Evolutionary conservation across 805 yeast genomes (phyloP), one percentile per base, ranked within the genome.

Genomic region (Lachancea waltii): DNA sequence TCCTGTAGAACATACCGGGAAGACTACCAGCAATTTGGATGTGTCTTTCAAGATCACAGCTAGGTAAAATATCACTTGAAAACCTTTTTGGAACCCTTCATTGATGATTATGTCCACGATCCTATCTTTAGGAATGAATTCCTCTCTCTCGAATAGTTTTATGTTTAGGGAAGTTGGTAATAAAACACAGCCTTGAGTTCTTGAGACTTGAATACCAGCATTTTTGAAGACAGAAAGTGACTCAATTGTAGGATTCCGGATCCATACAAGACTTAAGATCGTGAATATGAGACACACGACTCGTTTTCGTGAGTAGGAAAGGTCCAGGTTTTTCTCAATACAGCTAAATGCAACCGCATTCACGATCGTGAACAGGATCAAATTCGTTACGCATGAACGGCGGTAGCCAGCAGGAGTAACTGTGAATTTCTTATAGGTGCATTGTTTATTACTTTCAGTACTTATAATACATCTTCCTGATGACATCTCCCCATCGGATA

Each of bases 71-170:
- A 79, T 64, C 7, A 82, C 85, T 44, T 78, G 79, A 44, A 77
- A 72, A 5, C 81, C 81, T 38, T 68, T 68, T 30, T 42, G 40
- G 53, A 85, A 83, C 0, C 84, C 89, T 56, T 85, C 95, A 53
- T 82, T 82, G 18, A 85, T 77, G 0, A 81, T 73, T 8, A 84
- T 56, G 54, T 83, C 90, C 3, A 73, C 69, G 36, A 84, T 68
- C 31, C 65, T 65, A 32, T 70, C 72, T 26, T 68, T 59, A 0
- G 87, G 81, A 8, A 81, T 68, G 53, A 84, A 81, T 19, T 61
- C 42, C 11, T 36, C 33, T 16, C 39, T 33, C 14, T 25, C 33
- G 5, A 51, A 40, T 20, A 47, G 32, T 3, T 29, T 26, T 3
- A 36, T 15, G 30, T 55, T 54, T 29, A 44, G 20, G 1, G n/a